Evolutionary conservation across 805 yeast genomes (phyloP), one percentile per base, ranked within the genome.

Genomic region (Barnettozyma sucrosica): DNA sequence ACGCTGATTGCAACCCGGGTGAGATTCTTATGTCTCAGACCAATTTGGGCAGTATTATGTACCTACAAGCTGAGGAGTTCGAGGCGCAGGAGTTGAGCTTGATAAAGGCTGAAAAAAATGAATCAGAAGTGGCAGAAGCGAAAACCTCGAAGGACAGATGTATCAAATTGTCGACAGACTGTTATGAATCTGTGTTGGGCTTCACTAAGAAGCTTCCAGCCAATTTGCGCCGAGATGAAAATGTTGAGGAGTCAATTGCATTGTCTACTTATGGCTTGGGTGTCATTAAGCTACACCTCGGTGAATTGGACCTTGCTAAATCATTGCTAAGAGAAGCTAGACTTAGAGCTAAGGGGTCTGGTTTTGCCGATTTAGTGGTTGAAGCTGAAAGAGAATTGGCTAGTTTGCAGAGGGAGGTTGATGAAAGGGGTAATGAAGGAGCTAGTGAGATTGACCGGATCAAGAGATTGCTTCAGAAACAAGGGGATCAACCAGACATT

Each of bases 221-320:
- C 24, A 49, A 55, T 44, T 36, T 60, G 13, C 61, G 71, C 41
- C 59, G 67, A 14, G 75, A 72, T 42, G 62, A 64, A 10, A 66
- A 69, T 7, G 65, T 84, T 11, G 74, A 77, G 28, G 88, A 85
- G 52, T 79, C 85, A 1, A 80, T 85, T 37, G 93, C 95, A 0
- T 70, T 90, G 61, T 80, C 96, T 0, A 80, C 89, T 0, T 90
- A 85, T 60, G 95, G 96, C 0, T 70, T 87, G 36, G 98, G 97
- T 2, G 95, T 89, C 5, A 74, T 88, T 10, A 74, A 77, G 39
- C 65, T 83, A n/a, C 87, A 86, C 55, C 59, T 70, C 41, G 77
- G 82, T 1, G 67, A 81, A 10, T 70, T 76, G 47, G 74, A 70
- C 2, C 66, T 72, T 46, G 89, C 96, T 0, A 79, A 77, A 53